Evolutionary conservation across 2,329 filamentous ascomycete species (phyloP).

Genomic region (Fusarium sp.): DNA sequence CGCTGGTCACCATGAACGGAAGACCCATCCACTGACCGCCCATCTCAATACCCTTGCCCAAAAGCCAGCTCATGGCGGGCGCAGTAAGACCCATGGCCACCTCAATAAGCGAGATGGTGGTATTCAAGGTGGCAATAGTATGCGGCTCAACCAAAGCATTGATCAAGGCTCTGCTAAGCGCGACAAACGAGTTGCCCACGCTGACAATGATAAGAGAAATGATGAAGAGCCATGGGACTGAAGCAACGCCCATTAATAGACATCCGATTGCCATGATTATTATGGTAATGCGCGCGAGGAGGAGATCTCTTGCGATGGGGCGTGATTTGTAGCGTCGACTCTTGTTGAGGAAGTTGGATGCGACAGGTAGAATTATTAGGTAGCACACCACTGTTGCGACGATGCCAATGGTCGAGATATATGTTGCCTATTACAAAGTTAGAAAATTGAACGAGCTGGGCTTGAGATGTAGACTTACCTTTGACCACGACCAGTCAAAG

Average conservation of each 20-base stretch:
- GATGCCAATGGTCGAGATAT: constrained; percentile 54
- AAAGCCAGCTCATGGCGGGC: constrained; percentile 59
- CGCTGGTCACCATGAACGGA: constrained; percentile 56
- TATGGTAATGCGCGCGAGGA: constrained; percentile 52
- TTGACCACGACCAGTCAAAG: constrained; percentile 61
- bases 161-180: constrained; percentile 61
- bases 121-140: constrained; percentile 65
- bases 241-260: constrained; percentile 52
- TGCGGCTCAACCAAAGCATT: constrained; percentile 64
- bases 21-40: constrained; percentile 62
- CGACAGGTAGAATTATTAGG: constrained; percentile 51
- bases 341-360: constrained; percentile 49
- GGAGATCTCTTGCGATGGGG: constrained; percentile 54
- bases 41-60: constrained; percentile 57
- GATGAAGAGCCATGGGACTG: constrained; percentile 50
- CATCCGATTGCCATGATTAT: constrained; percentile 48
- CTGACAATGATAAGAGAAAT: constrained; percentile 57
- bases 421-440: constrained; percentile 50
- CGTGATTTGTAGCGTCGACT: constrained; percentile 41
- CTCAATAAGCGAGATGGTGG: constrained; percentile 62
- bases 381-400: constrained; percentile 53
- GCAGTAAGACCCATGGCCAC: constrained; percentile 58
- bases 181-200: constrained; percentile 56
- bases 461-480: constrained; percentile 39
- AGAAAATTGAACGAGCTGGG: fast-evolving